Conservation (phyloP, 495 filamentous ascomycete genomes). For the Aspergillus haitiensis region DNA sequence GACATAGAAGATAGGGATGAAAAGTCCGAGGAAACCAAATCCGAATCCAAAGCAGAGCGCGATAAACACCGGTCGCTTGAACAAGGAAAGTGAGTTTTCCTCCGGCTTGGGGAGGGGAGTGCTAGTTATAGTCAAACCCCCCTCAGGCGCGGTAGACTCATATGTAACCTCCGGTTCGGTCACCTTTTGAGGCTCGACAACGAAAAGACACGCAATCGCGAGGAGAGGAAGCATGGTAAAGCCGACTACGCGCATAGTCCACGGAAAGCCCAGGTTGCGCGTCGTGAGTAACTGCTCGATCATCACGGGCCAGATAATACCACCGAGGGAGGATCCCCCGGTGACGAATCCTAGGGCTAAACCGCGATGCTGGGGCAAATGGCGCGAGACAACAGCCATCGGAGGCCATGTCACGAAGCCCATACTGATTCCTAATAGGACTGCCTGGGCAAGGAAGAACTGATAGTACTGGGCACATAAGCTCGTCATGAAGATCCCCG, state of each 20-base stretch:
- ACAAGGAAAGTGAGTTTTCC: not conserved
- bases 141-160: not conserved
- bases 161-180: slow-evolving; percentile 48
- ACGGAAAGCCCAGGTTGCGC: slow-evolving; percentile 50
- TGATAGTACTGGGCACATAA: slow-evolving; percentile 30
- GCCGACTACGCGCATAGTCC: slow-evolving; percentile 55
- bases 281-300: slow-evolving; percentile 43
- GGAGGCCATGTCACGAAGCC: slow-evolving; percentile 20
- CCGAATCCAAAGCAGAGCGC: not conserved
- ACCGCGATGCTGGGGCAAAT: slow-evolving; percentile 47
- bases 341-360: slow-evolving; percentile 48
- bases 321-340: slow-evolving; percentile 28
- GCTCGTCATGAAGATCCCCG: slow-evolving; percentile 42
- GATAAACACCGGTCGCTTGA: slow-evolving; percentile 44
- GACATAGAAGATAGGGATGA: slow-evolving; percentile 67
- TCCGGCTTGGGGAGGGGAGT: too few species aligned
- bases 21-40: slow-evolving; percentile 66
- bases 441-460: slow-evolving; percentile 28
- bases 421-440: slow-evolving; percentile 23
- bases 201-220: slow-evolving; percentile 24
- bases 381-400: slow-evolving; percentile 25
- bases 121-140: too few species aligned
- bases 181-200: slow-evolving; percentile 26
- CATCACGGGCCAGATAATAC: slow-evolving; percentile 36
- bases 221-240: slow-evolving; percentile 51